Percentiles rank a stretch among this genome's conserved stretches.
These are phyloP conservation scores for Trypanosoma grayi DNA, from an alignment of 208 protist genomes.

Conservation along the genomic window DNA sequence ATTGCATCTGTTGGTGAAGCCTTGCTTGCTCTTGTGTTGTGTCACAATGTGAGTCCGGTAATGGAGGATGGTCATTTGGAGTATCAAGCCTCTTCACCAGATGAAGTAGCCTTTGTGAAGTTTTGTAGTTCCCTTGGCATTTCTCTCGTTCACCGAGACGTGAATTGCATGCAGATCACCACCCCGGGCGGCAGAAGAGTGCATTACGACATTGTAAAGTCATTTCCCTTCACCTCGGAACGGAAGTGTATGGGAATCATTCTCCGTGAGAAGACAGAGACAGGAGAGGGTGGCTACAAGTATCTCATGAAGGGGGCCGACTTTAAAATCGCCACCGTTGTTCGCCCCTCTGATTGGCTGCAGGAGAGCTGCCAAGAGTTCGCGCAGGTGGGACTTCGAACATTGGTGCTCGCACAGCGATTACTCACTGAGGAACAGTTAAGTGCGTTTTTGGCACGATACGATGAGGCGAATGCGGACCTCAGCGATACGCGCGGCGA, in stretches of 20 bases:
- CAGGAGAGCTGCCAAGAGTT: slow-evolving; percentile 97
- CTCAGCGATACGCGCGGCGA: slow-evolving; percentile 44
- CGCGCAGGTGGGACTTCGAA: slow-evolving; percentile 95
- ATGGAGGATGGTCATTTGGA: too few relatives aligned
- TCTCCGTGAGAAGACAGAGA: slow-evolving; percentile 50
- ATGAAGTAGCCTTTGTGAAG: slow-evolving; percentile 92
- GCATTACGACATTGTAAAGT: slow-evolving; percentile 83
- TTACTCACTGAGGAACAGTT: slow-evolving; percentile 85
- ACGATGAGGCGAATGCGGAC: slow-evolving; percentile 56
- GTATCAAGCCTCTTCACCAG: slow-evolving; percentile 89
- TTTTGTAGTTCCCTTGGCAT: too few relatives aligned
- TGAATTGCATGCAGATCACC: too few relatives aligned
- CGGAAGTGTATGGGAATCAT: slow-evolving; percentile 99
- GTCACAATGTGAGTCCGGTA: slow-evolving; percentile 29
- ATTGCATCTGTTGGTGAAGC: slow-evolving; percentile 47
- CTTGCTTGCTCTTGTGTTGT: slow-evolving; percentile 30
- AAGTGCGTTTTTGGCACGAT: slow-evolving; percentile 60
- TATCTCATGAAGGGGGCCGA: slow-evolving; percentile 98
- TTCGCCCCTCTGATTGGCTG: slow-evolving; percentile 92
- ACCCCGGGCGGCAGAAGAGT: too few relatives aligned
- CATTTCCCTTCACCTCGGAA: slow-evolving; percentile 96
- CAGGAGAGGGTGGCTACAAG: slow-evolving; percentile 39
- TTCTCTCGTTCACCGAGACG: too few relatives aligned
- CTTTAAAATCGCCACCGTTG: slow-evolving; percentile 45
- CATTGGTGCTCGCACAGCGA: slow-evolving; percentile 91